phyloP scores from a whole-genome alignment of 805 yeast species.

The Metschnikowia baotianmanensis region DNA sequence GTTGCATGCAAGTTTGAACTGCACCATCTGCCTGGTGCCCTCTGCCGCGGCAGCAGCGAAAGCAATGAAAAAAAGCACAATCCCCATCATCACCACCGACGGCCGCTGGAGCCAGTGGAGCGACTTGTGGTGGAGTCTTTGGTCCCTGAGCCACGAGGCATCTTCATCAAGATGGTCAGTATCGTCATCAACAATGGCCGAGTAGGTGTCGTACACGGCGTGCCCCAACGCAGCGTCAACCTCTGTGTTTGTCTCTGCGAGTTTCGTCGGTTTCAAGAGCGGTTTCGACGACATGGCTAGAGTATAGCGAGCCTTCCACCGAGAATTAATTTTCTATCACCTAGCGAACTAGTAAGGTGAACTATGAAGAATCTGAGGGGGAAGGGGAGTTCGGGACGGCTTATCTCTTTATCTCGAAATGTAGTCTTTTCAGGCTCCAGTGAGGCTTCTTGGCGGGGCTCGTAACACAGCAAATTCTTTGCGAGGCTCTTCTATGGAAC shows the following conservation, averaged over 20 bases:
- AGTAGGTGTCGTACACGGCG: constrained; percentile 27
- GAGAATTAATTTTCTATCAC: too few species aligned
- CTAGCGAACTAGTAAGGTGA: too few species aligned
- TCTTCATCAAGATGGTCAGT: background rate
- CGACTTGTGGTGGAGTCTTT: background rate
- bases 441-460: too few species aligned
- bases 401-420: too few species aligned
- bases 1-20: constrained; percentile 30
- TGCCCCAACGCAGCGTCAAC: constrained; percentile 21
- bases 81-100: constrained; percentile 46
- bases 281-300: background rate
- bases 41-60: constrained; percentile 38
- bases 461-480: too few species aligned
- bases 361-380: too few species aligned
- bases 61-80: constrained; percentile 40
- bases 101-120: constrained; percentile 32
- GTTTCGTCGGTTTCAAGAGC: constrained; percentile 1
- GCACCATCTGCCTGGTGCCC: constrained; percentile 39
- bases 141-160: constrained; percentile 4
- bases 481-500: background rate
- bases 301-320: too few species aligned
- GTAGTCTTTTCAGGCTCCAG: too few species aligned
- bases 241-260: constrained; percentile 3
- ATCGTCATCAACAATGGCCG: constrained; percentile 2
- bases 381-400: too few species aligned